A percentile compares a stretch with the other conserved stretches of the same genome.
Conservation (phyloP, 306 rosid genomes). For the Coriaria nepalensis region DNA sequence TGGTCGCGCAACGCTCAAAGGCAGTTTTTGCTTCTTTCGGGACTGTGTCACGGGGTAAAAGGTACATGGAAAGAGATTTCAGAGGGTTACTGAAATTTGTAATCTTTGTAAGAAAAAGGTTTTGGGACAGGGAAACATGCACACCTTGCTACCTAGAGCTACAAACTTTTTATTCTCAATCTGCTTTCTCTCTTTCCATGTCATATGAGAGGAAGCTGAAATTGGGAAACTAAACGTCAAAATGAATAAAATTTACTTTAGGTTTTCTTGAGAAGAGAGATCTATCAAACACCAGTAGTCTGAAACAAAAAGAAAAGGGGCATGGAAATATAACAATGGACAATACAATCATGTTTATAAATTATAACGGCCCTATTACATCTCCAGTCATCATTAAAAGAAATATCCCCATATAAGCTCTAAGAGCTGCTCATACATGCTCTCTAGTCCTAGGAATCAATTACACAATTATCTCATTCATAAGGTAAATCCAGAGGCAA, state of each 20-base stretch:
- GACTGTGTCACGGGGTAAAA: conserved; percentile 25
- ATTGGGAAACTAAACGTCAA: not conserved
- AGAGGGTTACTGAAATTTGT: not conserved
- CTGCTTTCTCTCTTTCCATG: conserved; percentile 77
- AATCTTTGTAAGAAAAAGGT: conserved; percentile 9
- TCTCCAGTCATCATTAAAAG: too few relatives aligned
- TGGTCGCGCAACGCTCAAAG: conserved; percentile 59
- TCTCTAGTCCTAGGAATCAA: too few relatives aligned
- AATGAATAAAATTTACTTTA: not conserved
- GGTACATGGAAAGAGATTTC: not conserved
- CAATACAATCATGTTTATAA: too few relatives aligned
- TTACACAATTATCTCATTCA: too few relatives aligned
- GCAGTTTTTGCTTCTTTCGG: conserved; percentile 46
- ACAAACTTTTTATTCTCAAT: conserved; percentile 52
- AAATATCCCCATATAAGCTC: too few relatives aligned
- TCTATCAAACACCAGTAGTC: not conserved
- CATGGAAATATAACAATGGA: not conserved
- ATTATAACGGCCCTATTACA: too few relatives aligned
- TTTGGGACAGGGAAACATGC: conserved; percentile 3
- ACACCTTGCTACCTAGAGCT: conserved; percentile 83
- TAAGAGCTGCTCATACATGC: too few relatives aligned
- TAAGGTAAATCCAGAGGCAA: too few relatives aligned
- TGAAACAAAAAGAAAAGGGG: not conserved
- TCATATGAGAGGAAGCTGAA: conserved; percentile 54
- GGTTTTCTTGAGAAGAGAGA: not conserved